These are phyloP conservation scores for Aureococcus anophagefferens DNA, from an alignment of 108 stramenopile species.

Conservation along the genomic window DNA sequence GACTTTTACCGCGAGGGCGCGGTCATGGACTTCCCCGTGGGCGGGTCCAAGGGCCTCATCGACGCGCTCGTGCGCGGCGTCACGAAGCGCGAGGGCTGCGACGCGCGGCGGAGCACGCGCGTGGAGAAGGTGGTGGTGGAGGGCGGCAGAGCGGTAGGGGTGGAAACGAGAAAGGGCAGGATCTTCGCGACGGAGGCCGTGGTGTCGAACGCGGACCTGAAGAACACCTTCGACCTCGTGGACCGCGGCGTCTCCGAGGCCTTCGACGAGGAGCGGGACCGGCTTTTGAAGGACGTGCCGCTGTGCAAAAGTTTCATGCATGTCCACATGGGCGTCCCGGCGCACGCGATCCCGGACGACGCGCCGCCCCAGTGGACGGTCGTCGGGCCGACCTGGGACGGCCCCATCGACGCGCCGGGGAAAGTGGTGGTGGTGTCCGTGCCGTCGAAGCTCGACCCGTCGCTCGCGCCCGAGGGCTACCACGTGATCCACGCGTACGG, in stretches of 20 bases:
- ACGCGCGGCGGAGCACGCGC: slow-evolving; percentile 47
- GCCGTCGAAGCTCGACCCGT: slow-evolving; percentile 68
- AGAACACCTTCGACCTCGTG: slow-evolving; percentile 58
- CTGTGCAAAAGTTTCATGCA: slow-evolving; percentile 75
- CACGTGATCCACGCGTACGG: slow-evolving; percentile 80
- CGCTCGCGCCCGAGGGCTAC: slow-evolving; percentile 70
- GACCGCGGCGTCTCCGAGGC: slow-evolving; percentile 27
- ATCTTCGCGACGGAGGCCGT: slow-evolving; percentile 67
- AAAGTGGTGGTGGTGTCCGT: slow-evolving; percentile 74
- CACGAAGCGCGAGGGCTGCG: slow-evolving; percentile 60
- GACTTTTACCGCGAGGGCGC: slow-evolving; percentile 69
- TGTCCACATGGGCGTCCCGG: slow-evolving; percentile 80
- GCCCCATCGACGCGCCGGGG: slow-evolving; percentile 68
- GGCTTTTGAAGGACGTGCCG: slow-evolving; percentile 48
- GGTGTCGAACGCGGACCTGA: slow-evolving; percentile 76
- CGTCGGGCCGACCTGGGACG: slow-evolving; percentile 66
- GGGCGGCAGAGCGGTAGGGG: slow-evolving; percentile 56
- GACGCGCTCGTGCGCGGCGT: slow-evolving; percentile 75
- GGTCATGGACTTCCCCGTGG: slow-evolving; percentile 70
- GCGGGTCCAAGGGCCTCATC: slow-evolving; percentile 66
- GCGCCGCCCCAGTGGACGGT: slow-evolving; percentile 87
- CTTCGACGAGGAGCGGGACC: slow-evolving; percentile 37
- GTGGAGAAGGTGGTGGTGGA: slow-evolving; percentile 67
- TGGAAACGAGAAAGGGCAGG: slow-evolving; percentile 39
- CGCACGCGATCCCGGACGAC: slow-evolving; percentile 53